Evolutionary conservation across 148 eudicot species (phyloP).

Genomic region (Amaranthus cruentus): DNA sequence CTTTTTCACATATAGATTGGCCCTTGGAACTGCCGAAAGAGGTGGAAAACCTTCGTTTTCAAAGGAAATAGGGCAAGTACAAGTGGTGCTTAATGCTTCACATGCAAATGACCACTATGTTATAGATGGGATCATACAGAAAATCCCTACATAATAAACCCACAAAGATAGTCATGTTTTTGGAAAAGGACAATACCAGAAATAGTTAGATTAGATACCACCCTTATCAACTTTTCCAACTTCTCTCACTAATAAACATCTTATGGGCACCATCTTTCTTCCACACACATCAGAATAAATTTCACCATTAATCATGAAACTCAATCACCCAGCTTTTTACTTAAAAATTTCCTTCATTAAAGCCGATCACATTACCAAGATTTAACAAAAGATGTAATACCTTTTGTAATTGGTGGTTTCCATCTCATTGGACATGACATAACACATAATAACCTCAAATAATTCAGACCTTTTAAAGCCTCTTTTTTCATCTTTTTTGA

Average conservation of each 20-base stretch:
- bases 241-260: conserved; percentile 16
- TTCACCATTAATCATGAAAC: conserved; percentile 1
- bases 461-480: not conserved
- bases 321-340: conserved; percentile 9
- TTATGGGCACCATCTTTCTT: conserved; percentile 20
- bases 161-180: conserved; percentile 24
- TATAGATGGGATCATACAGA: conserved; percentile 10
- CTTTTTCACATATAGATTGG: too few relatives aligned
- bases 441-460: conserved; percentile 4
- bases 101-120: not conserved
- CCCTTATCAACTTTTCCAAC: conserved; percentile 12
- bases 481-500: too few relatives aligned
- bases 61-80: not conserved
- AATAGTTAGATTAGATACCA: conserved; percentile 24
- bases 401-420: conserved; percentile 20
- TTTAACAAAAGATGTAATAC: not conserved
- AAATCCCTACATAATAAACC: conserved; percentile 30
- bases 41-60: conserved; percentile 7
- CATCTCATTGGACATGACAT: conserved; percentile 23
- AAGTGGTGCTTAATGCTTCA: conserved; percentile 3
- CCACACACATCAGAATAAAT: conserved; percentile 2
- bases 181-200: conserved; percentile 10
- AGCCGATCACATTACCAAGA: not conserved
- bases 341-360: conserved; percentile 7
- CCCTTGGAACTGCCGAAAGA: not conserved